Evolutionary conservation across 768 basidiomycete genomes (phyloP).

Genomic region (Mycena sanguinolenta): DNA sequence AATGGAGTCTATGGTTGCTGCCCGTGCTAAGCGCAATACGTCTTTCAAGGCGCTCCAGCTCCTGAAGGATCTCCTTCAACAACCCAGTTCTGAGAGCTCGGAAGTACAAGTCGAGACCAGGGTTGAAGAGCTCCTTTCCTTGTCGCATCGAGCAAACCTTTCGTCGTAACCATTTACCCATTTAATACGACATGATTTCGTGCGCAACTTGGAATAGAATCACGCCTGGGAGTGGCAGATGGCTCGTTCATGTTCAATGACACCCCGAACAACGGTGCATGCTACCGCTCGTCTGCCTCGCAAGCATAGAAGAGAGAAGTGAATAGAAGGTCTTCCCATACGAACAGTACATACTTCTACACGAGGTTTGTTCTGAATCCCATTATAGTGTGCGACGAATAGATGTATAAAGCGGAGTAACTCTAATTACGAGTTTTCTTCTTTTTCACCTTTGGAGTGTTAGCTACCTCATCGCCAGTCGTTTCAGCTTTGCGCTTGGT

Average conservation of each 20-base stretch:
- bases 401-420: not conserved
- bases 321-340: too few relatives aligned
- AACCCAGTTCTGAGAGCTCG: not conserved
- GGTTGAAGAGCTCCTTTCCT: conserved; percentile 13
- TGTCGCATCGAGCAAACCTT: not conserved
- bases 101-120: not conserved
- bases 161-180: not conserved
- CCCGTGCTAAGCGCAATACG: conserved; percentile 47
- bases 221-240: too few relatives aligned
- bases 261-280: too few relatives aligned
- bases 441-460: conserved; percentile 47
- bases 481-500: conserved; percentile 58
- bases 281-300: too few relatives aligned
- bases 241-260: too few relatives aligned
- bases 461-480: conserved; percentile 39
- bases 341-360: too few relatives aligned
- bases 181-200: not conserved
- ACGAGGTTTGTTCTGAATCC: not conserved
- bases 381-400: not conserved
- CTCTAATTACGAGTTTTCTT: conserved; percentile 56
- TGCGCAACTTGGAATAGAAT: too few relatives aligned
- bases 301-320: too few relatives aligned
- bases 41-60: conserved; percentile 54
- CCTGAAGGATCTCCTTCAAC: conserved; percentile 16
- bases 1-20: conserved; percentile 50